Conservation (phyloP, 2,329 filamentous ascomycete genomes). For the Xylariaceae sp. region DNA sequence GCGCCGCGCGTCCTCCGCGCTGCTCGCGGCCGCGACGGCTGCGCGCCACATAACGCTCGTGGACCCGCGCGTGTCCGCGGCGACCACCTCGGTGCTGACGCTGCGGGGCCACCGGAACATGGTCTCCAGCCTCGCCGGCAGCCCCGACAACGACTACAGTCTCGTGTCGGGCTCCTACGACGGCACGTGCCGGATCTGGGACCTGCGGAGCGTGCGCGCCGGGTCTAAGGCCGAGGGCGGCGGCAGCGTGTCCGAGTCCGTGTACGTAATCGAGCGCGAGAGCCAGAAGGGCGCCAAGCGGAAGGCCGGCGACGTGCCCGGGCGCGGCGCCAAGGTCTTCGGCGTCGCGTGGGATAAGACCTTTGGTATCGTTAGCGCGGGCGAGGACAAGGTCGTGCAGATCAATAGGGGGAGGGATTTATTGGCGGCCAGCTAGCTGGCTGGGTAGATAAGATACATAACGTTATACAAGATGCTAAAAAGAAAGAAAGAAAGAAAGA, state of each 20-base stretch:
- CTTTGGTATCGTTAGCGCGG: conserved; percentile 87
- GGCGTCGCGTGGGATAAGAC: conserved; percentile 83
- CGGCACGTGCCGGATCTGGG: conserved; percentile 92
- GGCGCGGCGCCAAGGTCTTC: conserved; percentile 90
- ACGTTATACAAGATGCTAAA: conserved; percentile 3
- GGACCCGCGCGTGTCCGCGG: conserved; percentile 81
- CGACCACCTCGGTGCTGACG: conserved; percentile 84
- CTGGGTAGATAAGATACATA: conserved; percentile 1
- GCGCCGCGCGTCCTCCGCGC: conserved; percentile 55
- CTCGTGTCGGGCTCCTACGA: conserved; percentile 91
- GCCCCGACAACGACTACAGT: conserved; percentile 74
- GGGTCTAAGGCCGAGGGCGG: conserved; percentile 65
- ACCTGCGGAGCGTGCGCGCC: conserved; percentile 74
- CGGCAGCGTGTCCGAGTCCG: conserved; percentile 70
- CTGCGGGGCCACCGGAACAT: conserved; percentile 86
- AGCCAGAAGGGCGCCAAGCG: conserved; percentile 66
- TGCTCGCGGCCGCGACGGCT: conserved; percentile 76
- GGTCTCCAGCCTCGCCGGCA: conserved; percentile 57
- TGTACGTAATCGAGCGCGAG: conserved; percentile 79
- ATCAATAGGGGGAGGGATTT: conserved; percentile 74
- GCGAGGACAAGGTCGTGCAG: conserved; percentile 94
- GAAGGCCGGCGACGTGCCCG: conserved; percentile 56
- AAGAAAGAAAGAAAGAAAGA: too few species aligned
- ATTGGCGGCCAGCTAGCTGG: conserved; percentile 37
- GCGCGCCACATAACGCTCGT: conserved; percentile 91